Evolutionary conservation across 345 rosid species (phyloP), one percentile per base, ranked within the genome.

Genomic region (Lumnitzera racemosa): DNA sequence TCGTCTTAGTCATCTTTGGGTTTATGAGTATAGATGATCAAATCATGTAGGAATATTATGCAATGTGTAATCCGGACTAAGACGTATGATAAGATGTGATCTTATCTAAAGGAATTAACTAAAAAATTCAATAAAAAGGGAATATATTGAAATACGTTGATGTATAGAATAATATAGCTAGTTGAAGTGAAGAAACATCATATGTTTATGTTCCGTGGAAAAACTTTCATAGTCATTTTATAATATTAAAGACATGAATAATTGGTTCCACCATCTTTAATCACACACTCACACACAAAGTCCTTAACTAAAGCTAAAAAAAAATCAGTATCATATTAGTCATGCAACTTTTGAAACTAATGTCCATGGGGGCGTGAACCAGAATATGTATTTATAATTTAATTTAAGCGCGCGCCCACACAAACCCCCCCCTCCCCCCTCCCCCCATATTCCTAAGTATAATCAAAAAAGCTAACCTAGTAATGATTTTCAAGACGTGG

Each of bases 311-410:
- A 36, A 36, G 43, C 49, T 62, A 73, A 73, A 58, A 64, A 73
- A 59, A 69, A 70, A 61, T 52, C 63, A 73, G 63, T 72, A 69
- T 73, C 58, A 56, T 66, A 69, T 58, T 65, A 79, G 69, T 67
- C 61, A 72, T 67, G 63, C 66, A 61, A 72, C 89, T 78, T 85
- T 78, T 58, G 61, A 77, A 80, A 70, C 47, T 52, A 63, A 58
- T 13, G 89, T 78, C 87, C 74, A 84, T 70, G 83, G 90, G 90
- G 79, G 86, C 76, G 63, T 83, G 88, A 78, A 86, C 79, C 72
- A 31, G 51, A 67, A 29, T 47, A 13, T 20, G 20, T 20, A 20
- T 20, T 0, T 20, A 20, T 20, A 55, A 55, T 47, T 24, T 65
- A 51, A 46, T 61, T 41, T 52, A 55, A 56, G 20, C 53, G n/a